Percentiles rank a stretch among this genome's conserved stretches.
Conservation (phyloP, 371 early-diverging fungal species). For the Lichtheimia ramosa region DNA sequence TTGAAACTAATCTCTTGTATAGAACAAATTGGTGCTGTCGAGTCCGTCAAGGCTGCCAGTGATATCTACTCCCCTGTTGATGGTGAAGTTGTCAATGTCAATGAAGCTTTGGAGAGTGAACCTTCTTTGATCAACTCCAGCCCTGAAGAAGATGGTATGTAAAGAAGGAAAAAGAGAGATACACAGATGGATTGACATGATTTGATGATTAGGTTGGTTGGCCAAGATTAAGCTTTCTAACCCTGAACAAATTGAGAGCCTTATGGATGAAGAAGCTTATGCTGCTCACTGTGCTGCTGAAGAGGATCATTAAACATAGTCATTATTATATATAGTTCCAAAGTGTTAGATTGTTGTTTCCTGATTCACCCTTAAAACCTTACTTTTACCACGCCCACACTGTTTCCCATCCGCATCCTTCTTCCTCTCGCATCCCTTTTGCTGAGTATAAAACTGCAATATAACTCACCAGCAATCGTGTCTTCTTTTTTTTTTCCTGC, state of each 20-base stretch:
- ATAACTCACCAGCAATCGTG: not conserved
- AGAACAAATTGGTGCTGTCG: conserved; percentile 85
- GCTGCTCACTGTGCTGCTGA: conserved; percentile 22
- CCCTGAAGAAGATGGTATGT: conserved; percentile 77
- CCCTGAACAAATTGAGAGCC: conserved; percentile 64
- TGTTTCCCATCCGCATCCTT: conserved; percentile 3
- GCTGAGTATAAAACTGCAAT: not conserved
- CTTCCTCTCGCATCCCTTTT: not conserved
- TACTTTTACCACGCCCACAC: no score
- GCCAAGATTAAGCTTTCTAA: conserved; percentile 85
- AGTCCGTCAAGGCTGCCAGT: conserved; percentile 94
- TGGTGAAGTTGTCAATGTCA: conserved; percentile 83
- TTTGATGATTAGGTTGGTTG: conserved; percentile 85
- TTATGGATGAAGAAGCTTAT: conserved; percentile 79
- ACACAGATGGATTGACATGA: not conserved
- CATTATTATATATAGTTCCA: conserved; percentile 13
- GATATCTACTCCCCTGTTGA: conserved; percentile 90
- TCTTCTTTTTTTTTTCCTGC: conserved; percentile 4
- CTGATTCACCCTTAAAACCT: no score
- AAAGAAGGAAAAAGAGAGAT: not conserved
- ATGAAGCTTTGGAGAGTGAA: conserved; percentile 60
- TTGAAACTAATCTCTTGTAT: conserved; percentile 1
- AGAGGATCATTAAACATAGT: conserved; percentile 24
- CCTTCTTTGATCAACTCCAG: conserved; percentile 79
- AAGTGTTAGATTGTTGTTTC: no score